Evolutionary conservation across 2,329 filamentous ascomycete genomes (phyloP).

Genomic region (Arthroderma sp.): DNA sequence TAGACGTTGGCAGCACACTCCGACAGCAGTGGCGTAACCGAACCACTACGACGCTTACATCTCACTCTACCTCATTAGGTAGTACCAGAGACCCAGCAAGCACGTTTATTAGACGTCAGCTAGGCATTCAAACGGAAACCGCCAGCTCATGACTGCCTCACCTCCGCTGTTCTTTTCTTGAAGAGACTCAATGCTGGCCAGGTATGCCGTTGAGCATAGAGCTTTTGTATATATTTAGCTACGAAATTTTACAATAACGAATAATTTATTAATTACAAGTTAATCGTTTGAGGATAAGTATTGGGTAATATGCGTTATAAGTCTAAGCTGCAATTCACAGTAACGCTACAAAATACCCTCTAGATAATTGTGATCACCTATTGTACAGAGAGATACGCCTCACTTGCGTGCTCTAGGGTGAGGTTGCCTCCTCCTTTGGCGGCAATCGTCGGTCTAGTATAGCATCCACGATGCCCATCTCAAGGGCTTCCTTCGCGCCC

Average conservation of each 20-base stretch:
- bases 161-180: neutral
- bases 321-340: neutral
- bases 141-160: neutral
- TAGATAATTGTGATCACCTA: neutral
- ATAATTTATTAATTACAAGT: neutral
- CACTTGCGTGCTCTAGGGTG: neutral
- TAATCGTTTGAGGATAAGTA: neutral
- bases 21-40: constrained; percentile 31
- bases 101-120: neutral
- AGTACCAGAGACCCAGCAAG: constrained; percentile 26
- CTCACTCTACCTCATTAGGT: constrained; percentile 14
- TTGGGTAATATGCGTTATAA: neutral
- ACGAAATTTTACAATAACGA: neutral
- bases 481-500: constrained; percentile 74
- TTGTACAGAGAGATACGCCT: neutral
- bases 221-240: neutral
- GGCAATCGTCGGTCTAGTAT: constrained; percentile 49
- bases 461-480: constrained; percentile 84
- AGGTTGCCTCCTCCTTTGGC: constrained; percentile 15
- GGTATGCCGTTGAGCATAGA: neutral
- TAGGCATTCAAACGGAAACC: neutral
- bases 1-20: constrained; percentile 26
- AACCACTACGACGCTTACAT: constrained; percentile 15
- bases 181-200: neutral
- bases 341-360: neutral